phyloP scores from a whole-genome alignment of 2,329 filamentous ascomycete genomes.

The Fusarium virguliforme region DNA sequence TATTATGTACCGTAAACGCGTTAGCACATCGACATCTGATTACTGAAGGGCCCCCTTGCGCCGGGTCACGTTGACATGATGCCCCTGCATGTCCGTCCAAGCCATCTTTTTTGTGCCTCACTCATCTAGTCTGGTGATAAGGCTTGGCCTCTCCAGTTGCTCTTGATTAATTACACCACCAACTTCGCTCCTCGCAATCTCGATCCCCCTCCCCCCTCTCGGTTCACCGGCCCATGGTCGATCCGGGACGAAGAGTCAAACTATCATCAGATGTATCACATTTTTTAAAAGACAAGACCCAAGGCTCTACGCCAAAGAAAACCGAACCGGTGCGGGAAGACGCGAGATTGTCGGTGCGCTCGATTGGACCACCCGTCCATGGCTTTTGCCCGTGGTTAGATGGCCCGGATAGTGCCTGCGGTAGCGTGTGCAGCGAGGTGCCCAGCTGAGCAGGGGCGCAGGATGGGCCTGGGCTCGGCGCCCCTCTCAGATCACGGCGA shows the following conservation, averaged over 20 bases:
- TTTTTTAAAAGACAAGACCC: conserved; percentile 7
- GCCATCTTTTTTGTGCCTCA: conserved; percentile 19
- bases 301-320: conserved; percentile 15
- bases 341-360: conserved; percentile 26
- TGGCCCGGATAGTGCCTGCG: conserved; percentile 18
- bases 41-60: conserved; percentile 36
- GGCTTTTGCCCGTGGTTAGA: conserved; percentile 20
- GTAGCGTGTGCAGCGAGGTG: conserved; percentile 17
- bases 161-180: background rate
- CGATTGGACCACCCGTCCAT: conserved; percentile 19
- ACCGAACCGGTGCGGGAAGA: conserved; percentile 34
- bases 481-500: conserved; percentile 7
- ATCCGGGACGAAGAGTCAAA: conserved; percentile 26
- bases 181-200: conserved; percentile 6
- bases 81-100: conserved; percentile 41
- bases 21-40: conserved; percentile 12
- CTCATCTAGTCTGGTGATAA: conserved; percentile 20
- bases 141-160: conserved; percentile 26
- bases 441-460: conserved; percentile 41
- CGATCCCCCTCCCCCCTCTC: conserved; percentile 13
- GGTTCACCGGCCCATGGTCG: conserved; percentile 32
- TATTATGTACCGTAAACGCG: conserved; percentile 11
- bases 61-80: conserved; percentile 41
- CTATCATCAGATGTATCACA: conserved; percentile 11
- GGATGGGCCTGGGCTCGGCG: conserved; percentile 13